Evolutionary conservation across 805 yeast genomes (phyloP), one percentile per base, ranked within the genome.

Genomic region (Saturnispora dispora): DNA sequence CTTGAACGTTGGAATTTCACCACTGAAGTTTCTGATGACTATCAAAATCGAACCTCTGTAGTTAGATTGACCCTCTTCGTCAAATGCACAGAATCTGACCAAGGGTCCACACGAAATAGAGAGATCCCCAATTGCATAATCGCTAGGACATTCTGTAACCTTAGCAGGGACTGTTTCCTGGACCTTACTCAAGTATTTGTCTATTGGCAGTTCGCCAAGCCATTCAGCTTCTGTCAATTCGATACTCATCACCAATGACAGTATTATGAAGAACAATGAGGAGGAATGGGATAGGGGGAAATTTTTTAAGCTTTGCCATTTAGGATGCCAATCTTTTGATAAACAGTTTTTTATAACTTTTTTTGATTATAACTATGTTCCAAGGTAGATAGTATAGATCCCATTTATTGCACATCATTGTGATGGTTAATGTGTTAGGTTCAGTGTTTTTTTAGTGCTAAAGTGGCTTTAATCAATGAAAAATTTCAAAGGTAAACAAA

Each of bases 31-130:
- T 55, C 75, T 73, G 18, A 81, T 70, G 2, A 89, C 89, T 27
- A 90, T 63, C 65, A 88, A 57, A 22, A 88, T 70, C 2, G 86
- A 71, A 3, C 84, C 96, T 27, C 89, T 66, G 69, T 88, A 90
- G 42, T 76, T 70, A 27, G 63, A 57, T 7, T 68, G 45, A 3
- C 69, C 68, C 13, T 73, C 68, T 56, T 85, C 88, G 43, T 72
- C 68, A 45, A 84, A 78, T 6, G 84, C 89, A 53, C 80, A 68
- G 46, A 83, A 76, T 52, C 93, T 72, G 46, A 90, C 67, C 30
- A 83, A 70, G 0, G 98, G 98, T 2, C 98, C 98, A 63, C 87
- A 82, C 47, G 73, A 69, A 20, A 82, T 70, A 39, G 76, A 73
- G n/a, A 73, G 51, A 2, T 59, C 44, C 1, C 69, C 69, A 28